Conservation (phyloP, 768 basidiomycete species). For the Rickenella mellea region DNA sequence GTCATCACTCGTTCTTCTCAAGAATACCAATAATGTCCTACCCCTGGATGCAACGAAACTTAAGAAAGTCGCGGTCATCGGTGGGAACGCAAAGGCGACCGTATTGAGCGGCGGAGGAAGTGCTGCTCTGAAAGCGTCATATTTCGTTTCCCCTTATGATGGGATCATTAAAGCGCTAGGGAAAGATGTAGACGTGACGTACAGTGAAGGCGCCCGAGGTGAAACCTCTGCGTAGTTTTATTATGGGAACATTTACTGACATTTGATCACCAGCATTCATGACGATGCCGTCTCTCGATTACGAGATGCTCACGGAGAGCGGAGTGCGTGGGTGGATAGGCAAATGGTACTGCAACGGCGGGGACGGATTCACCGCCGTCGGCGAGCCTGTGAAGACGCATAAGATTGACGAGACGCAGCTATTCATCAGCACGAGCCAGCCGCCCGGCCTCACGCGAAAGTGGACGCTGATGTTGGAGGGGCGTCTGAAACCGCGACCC, state of each 20-base stretch:
- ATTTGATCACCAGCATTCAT: conserved; percentile 40
- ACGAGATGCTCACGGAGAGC: conserved; percentile 46
- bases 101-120: conserved; percentile 65
- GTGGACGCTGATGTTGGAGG: conserved; percentile 55
- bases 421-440: conserved; percentile 48
- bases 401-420: conserved; percentile 52
- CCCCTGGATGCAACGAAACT: conserved; percentile 36
- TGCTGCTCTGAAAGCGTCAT: conserved; percentile 63
- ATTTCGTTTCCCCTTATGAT: conserved; percentile 69
- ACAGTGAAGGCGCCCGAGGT: conserved; percentile 65
- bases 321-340: conserved; percentile 64
- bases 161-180: conserved; percentile 57
- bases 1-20: conserved; percentile 65
- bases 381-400: conserved; percentile 22
- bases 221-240: conserved; percentile 10
- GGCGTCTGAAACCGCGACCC: conserved; percentile 45
- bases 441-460: conserved; percentile 49
- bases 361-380: conserved; percentile 5
- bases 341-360: conserved; percentile 35
- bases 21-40: conserved; percentile 49
- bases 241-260: neutral
- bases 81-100: conserved; percentile 57
- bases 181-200: conserved; percentile 44
- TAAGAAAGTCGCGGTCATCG: conserved; percentile 69
- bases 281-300: conserved; percentile 59